These are phyloP conservation scores for Ogataea neopini DNA, from an alignment of 805 yeast species.

Conservation along the genomic window DNA sequence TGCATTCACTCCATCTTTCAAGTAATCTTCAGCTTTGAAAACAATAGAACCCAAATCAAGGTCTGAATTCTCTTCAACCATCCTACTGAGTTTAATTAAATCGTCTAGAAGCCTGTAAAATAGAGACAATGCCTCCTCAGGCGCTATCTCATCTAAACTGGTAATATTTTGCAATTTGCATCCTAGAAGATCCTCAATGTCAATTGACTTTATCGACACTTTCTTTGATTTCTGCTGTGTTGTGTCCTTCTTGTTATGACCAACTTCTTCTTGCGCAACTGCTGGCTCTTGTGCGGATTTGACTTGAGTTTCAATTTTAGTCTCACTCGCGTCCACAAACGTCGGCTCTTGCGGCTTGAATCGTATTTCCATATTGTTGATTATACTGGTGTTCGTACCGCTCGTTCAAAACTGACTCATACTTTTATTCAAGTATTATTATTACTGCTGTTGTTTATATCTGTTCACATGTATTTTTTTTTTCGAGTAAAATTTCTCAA, in stretches of 20 bases:
- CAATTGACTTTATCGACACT: constrained; percentile 12
- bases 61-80: constrained; percentile 9
- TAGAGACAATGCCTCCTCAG: constrained; percentile 33
- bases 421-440: too few relatives aligned
- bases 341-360: constrained; percentile 28
- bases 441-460: background rate
- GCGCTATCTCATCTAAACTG: constrained; percentile 24
- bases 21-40: constrained; percentile 14
- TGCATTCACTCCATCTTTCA: background rate
- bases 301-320: background rate
- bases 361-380: constrained; percentile 16
- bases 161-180: constrained; percentile 22
- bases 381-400: too few relatives aligned
- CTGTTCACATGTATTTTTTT: background rate
- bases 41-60: constrained; percentile 18
- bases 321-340: constrained; percentile 17
- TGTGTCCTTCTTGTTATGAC: constrained; percentile 8
- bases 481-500: background rate
- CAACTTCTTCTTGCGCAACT: background rate
- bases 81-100: constrained; percentile 22
- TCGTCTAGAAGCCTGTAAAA: constrained; percentile 30
- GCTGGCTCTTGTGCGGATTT: background rate
- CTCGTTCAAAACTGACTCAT: too few relatives aligned
- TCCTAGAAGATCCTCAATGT: constrained; percentile 37
- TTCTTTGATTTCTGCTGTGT: background rate